Base-by-base conservation (phyloP, 805 yeast species). In the Myxozyma udenii region DNA sequence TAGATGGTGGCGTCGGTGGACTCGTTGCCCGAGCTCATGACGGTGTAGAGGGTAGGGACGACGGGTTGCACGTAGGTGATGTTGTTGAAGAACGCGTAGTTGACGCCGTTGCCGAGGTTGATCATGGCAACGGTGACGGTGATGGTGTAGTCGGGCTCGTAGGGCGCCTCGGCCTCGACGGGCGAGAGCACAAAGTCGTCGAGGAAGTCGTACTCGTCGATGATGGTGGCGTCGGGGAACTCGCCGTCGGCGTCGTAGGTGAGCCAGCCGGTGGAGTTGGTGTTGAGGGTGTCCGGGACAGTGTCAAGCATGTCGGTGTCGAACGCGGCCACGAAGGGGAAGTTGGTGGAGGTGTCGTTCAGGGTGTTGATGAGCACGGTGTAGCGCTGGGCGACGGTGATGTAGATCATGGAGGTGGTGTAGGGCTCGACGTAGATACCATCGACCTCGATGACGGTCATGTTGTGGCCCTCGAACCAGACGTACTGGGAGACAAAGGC, bases 51-150 rank as follows among this genome's bases (percentile, higher is more conserved):
- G 4, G 90, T 73, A 44, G 98, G 98, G 14, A 91, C 95, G 70
- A 81, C 84, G 58, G 98, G 96, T 35, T 78, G 68, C 32, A 78
- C 74, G 71, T 79, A 93, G 22, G 95, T 78, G 65, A 86, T 75
- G 67, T 87, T 84, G 76, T 91, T 90, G 84, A 91, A 88, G 73
- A 91, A 85, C n/a, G 98, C 98, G 67, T 93, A 93, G 74, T 89
- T 89, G 57, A 84, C 76, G 74, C 98, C 98, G 69, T 88, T 74
- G 44, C 76, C 78, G 70, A 93, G 76, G 75, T 87, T 87, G 68
- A 84, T 83, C 97, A 93, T 89, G 24, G 70, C 67, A 51, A 93
- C 90, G 62, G 81, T 81, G 46, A 93, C 73, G n/a, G 79, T 75
- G 63, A 89, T 76, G 50, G 74, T 74, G 66, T 87, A 95, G 12